phyloP scores from a whole-genome alignment of 306 rosid genomes.

The Bauhinia variegata region DNA sequence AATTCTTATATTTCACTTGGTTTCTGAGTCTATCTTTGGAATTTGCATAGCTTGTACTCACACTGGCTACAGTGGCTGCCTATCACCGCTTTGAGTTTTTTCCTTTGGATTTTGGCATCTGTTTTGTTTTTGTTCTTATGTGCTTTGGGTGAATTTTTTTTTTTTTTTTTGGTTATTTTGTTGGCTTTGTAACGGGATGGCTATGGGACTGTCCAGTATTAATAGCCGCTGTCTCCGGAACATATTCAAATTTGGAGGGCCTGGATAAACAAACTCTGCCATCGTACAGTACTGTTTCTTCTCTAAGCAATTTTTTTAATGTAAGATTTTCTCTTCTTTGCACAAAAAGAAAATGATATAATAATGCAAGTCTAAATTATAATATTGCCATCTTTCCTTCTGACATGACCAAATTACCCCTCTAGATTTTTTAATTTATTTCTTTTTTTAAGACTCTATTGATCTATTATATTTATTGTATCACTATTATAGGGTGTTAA shows the following conservation, averaged over 20 bases:
- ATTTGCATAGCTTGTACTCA: constrained; percentile 41
- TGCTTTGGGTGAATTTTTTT: neutral
- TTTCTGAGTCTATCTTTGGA: constrained; percentile 49
- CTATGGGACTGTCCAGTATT: constrained; percentile 58
- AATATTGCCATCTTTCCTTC: no score
- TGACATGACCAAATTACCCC: no score
- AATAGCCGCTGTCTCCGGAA: constrained; percentile 71
- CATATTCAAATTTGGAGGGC: constrained; percentile 33
- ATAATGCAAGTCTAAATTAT: no score
- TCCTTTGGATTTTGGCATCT: constrained; percentile 31
- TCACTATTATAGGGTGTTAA: no score
- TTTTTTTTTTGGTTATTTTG: neutral
- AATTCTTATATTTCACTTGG: constrained; percentile 48
- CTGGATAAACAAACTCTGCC: constrained; percentile 38
- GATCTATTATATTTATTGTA: no score
- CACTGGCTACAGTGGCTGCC: neutral
- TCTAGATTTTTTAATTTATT: no score
- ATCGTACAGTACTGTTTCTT: neutral
- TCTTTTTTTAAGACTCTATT: no score
- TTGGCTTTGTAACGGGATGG: constrained; percentile 50
- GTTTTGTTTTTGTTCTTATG: constrained; percentile 20
- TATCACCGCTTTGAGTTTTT: constrained; percentile 30
- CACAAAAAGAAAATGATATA: no score
- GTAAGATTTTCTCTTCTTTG: no score
- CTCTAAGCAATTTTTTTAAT: no score